Evolutionary conservation across 2,329 filamentous ascomycete species (phyloP), one percentile per base, ranked within the genome.

Genomic region (Arthrobotrys pseudoclavata): DNA sequence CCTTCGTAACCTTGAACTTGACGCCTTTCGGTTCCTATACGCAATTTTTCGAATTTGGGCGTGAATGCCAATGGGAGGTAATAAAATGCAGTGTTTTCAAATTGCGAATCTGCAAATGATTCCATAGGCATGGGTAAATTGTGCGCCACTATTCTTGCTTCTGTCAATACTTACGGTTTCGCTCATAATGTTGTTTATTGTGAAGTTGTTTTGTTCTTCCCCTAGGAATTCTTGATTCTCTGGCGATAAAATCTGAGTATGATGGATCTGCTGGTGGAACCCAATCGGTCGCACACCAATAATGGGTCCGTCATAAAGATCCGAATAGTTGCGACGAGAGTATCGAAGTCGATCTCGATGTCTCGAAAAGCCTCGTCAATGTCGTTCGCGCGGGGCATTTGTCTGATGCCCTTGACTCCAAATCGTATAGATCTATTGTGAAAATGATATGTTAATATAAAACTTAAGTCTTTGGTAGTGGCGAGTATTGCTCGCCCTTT

Each of bases 151-250:
- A 60, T 42, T 7, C 55, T 60, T 26, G 34, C 55, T 34, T 60
- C 55, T 31, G 55, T 42, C 24, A 60, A 42, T 12, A 20, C 55
- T 9, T 26, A 42, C 34, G 12, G 42, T 42, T 26, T 60, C 55
- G 55, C 9, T 26, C 12, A 60, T 60, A 13, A 6, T 3, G 26
- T 60, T 26, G 20, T 26, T 60, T 18, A 60, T 60, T 5, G 55
- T 60, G 10, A 42, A 60, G 22, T 60, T 60, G 18, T 29, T 60
- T 42, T 60, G 34, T 13, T 60, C 55, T 42, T 60, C 42, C 22
- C 55, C 55, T 3, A 60, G 31, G 34, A 60, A 60, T 10, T 60
- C 55, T 42, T 60, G 55, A n/a, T 60, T 60, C 42, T 24, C 31
- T 15, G 55, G 13, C 9, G 55, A 60, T n/a, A 60, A 60, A 60